Conservation (phyloP, 306 rosid genomes). For the Vigna radiata region DNA sequence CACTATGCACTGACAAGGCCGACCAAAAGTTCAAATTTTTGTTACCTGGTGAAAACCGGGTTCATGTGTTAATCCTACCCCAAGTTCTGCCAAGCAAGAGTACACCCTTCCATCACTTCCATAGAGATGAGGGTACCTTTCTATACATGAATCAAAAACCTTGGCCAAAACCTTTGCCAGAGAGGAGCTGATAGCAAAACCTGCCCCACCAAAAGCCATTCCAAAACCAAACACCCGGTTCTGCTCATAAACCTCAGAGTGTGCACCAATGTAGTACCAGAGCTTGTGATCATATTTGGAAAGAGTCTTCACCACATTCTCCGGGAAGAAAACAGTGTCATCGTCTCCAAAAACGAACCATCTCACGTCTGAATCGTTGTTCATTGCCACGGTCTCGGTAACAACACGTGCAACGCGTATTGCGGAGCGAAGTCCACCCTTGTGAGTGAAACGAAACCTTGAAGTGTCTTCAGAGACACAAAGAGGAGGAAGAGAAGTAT, state of each 20-base stretch:
- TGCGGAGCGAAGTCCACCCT: constrained; percentile 62
- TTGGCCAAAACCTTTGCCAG: constrained; percentile 66
- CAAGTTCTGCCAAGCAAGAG: constrained; percentile 88
- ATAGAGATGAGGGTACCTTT: constrained; percentile 85
- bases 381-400: constrained; percentile 63
- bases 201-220: constrained; percentile 95
- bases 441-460: constrained; percentile 67
- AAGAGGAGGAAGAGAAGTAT: constrained; percentile 67
- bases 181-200: constrained; percentile 82
- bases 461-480: constrained; percentile 77
- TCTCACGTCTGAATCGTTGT: constrained; percentile 66
- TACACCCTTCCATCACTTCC: constrained; percentile 85
- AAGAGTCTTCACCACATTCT: constrained; percentile 79
- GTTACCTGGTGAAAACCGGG: constrained; percentile 92
- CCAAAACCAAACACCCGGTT: constrained; percentile 65
- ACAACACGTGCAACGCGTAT: constrained; percentile 87
- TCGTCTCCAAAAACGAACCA: constrained; percentile 98
- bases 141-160: constrained; percentile 78
- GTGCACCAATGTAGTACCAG: constrained; percentile 89
- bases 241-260: constrained; percentile 78
- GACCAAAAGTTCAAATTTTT: constrained; percentile 3
- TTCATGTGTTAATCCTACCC: constrained; percentile 80
- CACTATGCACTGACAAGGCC: neutral
- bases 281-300: constrained; percentile 80
- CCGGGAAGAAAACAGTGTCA: constrained; percentile 81